Evolutionary conservation across 352 stramenopile genomes (phyloP), one percentile per base, ranked within the genome.

Genomic region (Phytophthora idaei): DNA sequence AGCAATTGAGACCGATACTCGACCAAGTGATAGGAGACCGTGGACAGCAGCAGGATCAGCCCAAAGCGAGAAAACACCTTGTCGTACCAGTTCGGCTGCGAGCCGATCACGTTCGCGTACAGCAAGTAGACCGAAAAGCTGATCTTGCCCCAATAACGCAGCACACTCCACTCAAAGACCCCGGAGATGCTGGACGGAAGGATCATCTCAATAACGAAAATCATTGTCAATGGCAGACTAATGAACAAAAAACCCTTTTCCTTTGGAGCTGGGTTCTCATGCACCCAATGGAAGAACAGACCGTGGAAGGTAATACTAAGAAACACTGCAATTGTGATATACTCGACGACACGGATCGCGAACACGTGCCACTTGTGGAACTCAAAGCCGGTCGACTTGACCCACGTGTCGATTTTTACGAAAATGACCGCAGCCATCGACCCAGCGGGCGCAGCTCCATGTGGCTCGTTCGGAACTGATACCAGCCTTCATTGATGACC

Each of bases 1-100:
- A 79, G 48, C 11, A 73, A 48, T 51, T 83, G 79, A 10, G 67
- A 79, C 58, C 74, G 77, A 56, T 76, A 75, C 69, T 88, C 77
- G 32, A 88, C 31, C 46, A 78, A 11, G 14, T 74, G 51, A 41
- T 83, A 84, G 5, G 74, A 84, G 17, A 66, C 36, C 0, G 73
- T 80, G 25, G 69, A 72, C 3, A 85, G 41, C 28, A 76, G 54
- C 44, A 66, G 44, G 7, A 75, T 57, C 21, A 84, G 44, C 14
- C 25, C 62, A 42, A 82, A 83, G 14, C 64, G 46, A 10, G 70
- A 64, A 47, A 76, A 76, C 17, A 66, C 57, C 32, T 67, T 67
- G 42, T 76, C 68, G 25, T 71, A 76, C 44, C 63, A 67, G 41
- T 69, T 73, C 9, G 60, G 54, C 54, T 73, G 66, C 0, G 44